A percentile compares a stretch with the other conserved stretches of the same genome.
These are phyloP conservation scores for Barnettozyma siamensis DNA, from an alignment of 805 yeast species.

Conservation along the genomic window DNA sequence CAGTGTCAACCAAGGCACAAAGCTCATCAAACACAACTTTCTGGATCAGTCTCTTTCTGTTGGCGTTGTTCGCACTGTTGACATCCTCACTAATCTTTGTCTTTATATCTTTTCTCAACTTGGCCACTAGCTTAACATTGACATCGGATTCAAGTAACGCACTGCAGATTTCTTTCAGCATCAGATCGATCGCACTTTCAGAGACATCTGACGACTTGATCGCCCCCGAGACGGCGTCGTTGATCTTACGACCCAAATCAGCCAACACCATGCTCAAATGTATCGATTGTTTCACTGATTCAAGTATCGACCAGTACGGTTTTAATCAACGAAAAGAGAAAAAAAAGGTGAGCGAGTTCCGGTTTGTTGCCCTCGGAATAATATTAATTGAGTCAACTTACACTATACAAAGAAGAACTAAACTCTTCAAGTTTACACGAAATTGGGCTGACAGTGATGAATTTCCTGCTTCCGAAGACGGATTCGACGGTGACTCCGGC, in stretches of 20 bases:
- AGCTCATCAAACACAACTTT: slow-evolving; percentile 93
- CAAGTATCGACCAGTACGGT: too few relatives aligned
- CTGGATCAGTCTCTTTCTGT: slow-evolving; percentile 76
- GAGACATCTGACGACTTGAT: slow-evolving; percentile 50
- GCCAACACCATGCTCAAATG: slow-evolving; percentile 75
- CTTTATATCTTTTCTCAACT: slow-evolving; percentile 67
- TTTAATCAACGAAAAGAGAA: neutral
- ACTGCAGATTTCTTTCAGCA: slow-evolving; percentile 84
- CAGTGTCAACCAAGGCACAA: slow-evolving; percentile 75
- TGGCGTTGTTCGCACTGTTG: slow-evolving; percentile 36
- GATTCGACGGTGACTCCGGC: slow-evolving; percentile 13
- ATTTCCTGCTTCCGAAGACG: slow-evolving; percentile 15
- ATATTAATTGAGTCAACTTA: too few relatives aligned
- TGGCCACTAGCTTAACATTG: slow-evolving; percentile 76
- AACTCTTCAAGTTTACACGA: too few relatives aligned
- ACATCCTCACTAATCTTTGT: slow-evolving; percentile 47
- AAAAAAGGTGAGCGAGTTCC: too few relatives aligned
- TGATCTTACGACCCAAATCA: slow-evolving; percentile 72
- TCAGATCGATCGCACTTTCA: slow-evolving; percentile 55
- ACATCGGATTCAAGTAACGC: slow-evolving; percentile 95
- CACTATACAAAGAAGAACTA: too few relatives aligned
- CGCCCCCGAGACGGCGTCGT: slow-evolving; percentile 63
- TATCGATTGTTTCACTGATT: too few relatives aligned
- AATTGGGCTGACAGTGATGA: slow-evolving; percentile 13
- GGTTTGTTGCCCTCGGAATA: too few relatives aligned